Base-by-base conservation (phyloP, 176 grass and related monocot genomes). In the Leersia perrieri region DNA sequence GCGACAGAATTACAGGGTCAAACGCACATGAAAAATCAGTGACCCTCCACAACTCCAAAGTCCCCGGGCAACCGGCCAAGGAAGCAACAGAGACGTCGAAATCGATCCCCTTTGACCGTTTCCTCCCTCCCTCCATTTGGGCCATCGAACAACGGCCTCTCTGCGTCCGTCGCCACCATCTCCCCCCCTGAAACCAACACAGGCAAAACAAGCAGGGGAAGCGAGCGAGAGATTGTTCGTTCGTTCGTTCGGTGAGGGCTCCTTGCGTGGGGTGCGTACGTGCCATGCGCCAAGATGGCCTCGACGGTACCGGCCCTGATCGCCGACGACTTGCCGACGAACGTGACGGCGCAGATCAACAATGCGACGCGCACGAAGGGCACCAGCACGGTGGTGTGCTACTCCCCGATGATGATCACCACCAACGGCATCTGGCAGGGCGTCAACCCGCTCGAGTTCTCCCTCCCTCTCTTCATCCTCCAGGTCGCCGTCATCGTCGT, bases 381-480 rank as follows among this genome's bases (percentile, higher is more conserved):
- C 22, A 60, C 33, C 5, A 35, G 23, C 76, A 76, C 29, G 60
- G 72, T 90, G 66, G 80, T 94, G 34, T 97, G 95, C 83, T 90
- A 94, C 88, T 86, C 89, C 8, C 90, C 87, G 3, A 90, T 87
- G 80, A 90, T 94, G 85, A 87, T 84, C 73, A 69, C 88, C 63
- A 75, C 88, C 80, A 81, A 78, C 61, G 92, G 92, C 60, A 83
- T 89, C 60, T 92, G 88, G 92, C 68, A 90, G 55, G 92, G 92
- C 57, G 64, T 74, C 22, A 91, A 91, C 69, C 95, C 90, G 20
- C 81, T 98, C 12, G 63, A 92, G 63, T 90, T 87, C 82, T 90
- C 88, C 42, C 77, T 98, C 60, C 92, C 95, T 40, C 86, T 98
- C 75, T 98, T 94, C 88, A 85, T 97, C 72, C 57, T 94, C 61